phyloP scores from a whole-genome alignment of 306 rosid genomes.

The Gastrolobium bilobum region DNA sequence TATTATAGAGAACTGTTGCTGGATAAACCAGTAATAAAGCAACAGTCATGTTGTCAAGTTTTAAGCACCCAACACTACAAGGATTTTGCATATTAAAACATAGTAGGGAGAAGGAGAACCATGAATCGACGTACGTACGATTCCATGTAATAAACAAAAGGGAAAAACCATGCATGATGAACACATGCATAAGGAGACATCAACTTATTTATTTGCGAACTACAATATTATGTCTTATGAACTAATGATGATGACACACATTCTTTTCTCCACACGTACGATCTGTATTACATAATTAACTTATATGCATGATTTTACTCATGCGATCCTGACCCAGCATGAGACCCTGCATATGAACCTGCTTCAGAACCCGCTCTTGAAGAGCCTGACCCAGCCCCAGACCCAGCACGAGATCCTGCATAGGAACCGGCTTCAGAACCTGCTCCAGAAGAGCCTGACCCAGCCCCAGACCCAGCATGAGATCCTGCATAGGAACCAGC shows the following conservation, averaged over 20 bases:
- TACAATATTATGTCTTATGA: background rate
- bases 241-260: background rate
- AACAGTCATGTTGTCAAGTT: background rate
- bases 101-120: background rate
- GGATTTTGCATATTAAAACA: background rate
- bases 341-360: conserved; percentile 54
- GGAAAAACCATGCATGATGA: background rate
- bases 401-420: conserved; percentile 55
- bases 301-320: conserved; percentile 22
- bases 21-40: conserved; percentile 1
- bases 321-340: conserved; percentile 44
- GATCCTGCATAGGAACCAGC: conserved; percentile 57
- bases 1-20: background rate
- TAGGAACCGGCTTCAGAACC: conserved; percentile 58
- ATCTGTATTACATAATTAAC: background rate
- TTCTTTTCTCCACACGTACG: background rate
- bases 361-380: conserved; percentile 50
- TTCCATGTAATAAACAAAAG: conserved; percentile 4
- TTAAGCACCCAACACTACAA: background rate
- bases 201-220: background rate
- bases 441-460: conserved; percentile 52
- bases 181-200: conserved; percentile 8
- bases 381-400: conserved; percentile 43
- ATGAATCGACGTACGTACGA: conserved; percentile 8
- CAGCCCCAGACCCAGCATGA: conserved; percentile 49